Evolutionary conservation across 2,329 filamentous ascomycete species (phyloP).

Genomic region (Xylaria sp.): DNA sequence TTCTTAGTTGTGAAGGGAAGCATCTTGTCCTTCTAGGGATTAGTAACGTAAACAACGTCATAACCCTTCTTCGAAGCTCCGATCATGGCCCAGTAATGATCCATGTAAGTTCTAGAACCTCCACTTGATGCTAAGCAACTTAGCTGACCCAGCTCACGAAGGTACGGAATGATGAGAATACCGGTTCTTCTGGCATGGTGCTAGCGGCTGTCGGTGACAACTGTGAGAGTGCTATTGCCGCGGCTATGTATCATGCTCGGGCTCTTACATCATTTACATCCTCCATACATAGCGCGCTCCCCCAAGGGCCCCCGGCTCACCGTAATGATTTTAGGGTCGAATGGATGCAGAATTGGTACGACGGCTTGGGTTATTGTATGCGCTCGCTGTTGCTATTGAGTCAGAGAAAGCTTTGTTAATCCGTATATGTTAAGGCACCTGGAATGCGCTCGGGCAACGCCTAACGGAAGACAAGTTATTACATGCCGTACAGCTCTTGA

Average conservation of each 20-base stretch:
- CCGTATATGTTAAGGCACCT: slow-evolving; percentile 64
- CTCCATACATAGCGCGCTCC: slow-evolving; percentile 48
- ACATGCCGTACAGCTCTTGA: slow-evolving; percentile 73
- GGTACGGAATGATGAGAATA: slow-evolving; percentile 69
- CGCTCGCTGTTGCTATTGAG: background rate
- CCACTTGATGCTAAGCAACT: slow-evolving; percentile 10
- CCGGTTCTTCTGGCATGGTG: slow-evolving; percentile 62
- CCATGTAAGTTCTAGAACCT: slow-evolving; percentile 55
- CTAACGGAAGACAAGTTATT: slow-evolving; percentile 83
- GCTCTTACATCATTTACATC: slow-evolving; percentile 56
- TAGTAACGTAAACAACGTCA: slow-evolving; percentile 73
- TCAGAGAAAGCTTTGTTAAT: slow-evolving; percentile 6
- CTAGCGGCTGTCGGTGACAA: slow-evolving; percentile 73
- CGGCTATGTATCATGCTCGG: slow-evolving; percentile 87
- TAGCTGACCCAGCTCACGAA: slow-evolving; percentile 35
- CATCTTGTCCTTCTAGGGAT: slow-evolving; percentile 80
- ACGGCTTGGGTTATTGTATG: slow-evolving; percentile 85
- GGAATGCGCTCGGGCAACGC: slow-evolving; percentile 88
- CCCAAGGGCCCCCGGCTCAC: slow-evolving; percentile 53
- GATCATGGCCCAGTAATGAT: slow-evolving; percentile 69
- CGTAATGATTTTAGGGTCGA: slow-evolving; percentile 57
- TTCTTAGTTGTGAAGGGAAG: slow-evolving; percentile 72
- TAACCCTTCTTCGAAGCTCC: slow-evolving; percentile 71
- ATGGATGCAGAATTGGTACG: slow-evolving; percentile 90
- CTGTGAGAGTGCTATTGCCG: slow-evolving; percentile 77